phyloP scores from a whole-genome alignment of 768 basidiomycete species.

The Lentinula edodes region DNA sequence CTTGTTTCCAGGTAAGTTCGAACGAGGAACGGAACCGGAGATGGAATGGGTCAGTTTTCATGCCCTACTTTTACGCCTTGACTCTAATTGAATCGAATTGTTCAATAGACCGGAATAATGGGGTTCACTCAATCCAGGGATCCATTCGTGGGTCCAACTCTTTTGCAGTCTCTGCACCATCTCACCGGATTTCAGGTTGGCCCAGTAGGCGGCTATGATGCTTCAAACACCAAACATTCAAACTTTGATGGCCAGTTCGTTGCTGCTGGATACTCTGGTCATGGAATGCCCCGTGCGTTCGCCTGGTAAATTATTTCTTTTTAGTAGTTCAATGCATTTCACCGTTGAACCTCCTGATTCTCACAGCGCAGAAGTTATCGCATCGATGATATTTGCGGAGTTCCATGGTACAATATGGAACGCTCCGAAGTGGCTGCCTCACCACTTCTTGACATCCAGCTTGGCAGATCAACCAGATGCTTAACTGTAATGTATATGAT shows the following conservation, averaged over 20 bases:
- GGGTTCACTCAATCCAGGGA: constrained; percentile 57
- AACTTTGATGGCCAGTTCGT: constrained; percentile 59
- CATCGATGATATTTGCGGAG: constrained; percentile 51
- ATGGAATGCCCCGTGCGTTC: constrained; percentile 77
- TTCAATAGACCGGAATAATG: constrained; percentile 77
- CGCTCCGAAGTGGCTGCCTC: constrained; percentile 59
- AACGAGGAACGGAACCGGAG: constrained; percentile 46
- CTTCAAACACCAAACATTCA: constrained; percentile 14
- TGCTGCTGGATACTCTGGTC: constrained; percentile 68
- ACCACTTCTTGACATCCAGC: constrained; percentile 35
- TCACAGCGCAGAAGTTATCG: constrained; percentile 55
- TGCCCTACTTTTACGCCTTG: background rate
- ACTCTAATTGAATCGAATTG: background rate
- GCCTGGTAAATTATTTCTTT: constrained; percentile 44
- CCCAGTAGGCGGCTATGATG: constrained; percentile 36
- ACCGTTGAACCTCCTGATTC: background rate
- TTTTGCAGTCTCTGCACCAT: background rate
- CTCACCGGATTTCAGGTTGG: constrained; percentile 45
- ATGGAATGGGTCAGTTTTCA: constrained; percentile 69
- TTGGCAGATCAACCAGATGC: background rate
- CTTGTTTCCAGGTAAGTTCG: constrained; percentile 51
- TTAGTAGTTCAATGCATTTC: background rate
- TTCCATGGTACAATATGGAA: constrained; percentile 39
- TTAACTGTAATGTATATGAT: background rate
- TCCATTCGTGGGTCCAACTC: constrained; percentile 52